Evolutionary conservation across 2,329 filamentous ascomycete genomes (phyloP).

Genomic region (Aspergillus costaricaensis): DNA sequence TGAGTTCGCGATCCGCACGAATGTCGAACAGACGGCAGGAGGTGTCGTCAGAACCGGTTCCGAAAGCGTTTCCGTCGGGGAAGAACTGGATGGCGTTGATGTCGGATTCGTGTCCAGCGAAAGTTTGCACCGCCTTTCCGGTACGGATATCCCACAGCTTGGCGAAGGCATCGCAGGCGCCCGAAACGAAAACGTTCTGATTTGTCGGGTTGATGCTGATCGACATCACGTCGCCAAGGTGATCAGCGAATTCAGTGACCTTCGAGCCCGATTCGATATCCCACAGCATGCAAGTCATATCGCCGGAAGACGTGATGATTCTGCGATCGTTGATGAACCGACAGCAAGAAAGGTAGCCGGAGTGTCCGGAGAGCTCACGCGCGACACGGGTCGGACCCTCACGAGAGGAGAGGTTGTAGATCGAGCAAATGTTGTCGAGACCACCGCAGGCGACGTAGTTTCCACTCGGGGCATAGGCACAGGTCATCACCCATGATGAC

Average conservation of each 20-base stretch:
- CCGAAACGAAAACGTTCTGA: constrained; percentile 99
- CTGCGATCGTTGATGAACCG: constrained; percentile 98
- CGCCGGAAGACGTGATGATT: constrained; percentile 95
- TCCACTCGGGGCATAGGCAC: constrained; percentile 95
- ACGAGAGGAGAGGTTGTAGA: constrained; percentile 96
- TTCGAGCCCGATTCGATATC: constrained; percentile 98
- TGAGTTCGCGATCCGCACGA: constrained; percentile 81
- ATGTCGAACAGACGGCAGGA: constrained; percentile 98
- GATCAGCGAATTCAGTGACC: constrained; percentile 96
- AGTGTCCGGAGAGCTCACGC: constrained; percentile 92
- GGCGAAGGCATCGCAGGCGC: constrained; percentile 96
- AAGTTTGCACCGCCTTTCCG: constrained; percentile 97
- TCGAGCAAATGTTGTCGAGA: constrained; percentile 98
- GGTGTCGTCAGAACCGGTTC: constrained; percentile 95
- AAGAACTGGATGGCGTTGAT: constrained; percentile 99
- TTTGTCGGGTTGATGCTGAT: constrained; percentile 99
- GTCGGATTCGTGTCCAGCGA: constrained; percentile 96
- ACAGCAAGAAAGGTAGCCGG: constrained; percentile 96
- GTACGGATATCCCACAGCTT: constrained; percentile 99
- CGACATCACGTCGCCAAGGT: constrained; percentile 98
- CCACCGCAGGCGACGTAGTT: constrained; percentile 99
- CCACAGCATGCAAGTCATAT: constrained; percentile 99
- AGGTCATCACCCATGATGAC: constrained; percentile 99
- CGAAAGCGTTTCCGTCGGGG: constrained; percentile 97
- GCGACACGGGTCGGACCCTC: constrained; percentile 97